Conservation (phyloP, 495 filamentous ascomycete species). For the Bacidia rubella region DNA sequence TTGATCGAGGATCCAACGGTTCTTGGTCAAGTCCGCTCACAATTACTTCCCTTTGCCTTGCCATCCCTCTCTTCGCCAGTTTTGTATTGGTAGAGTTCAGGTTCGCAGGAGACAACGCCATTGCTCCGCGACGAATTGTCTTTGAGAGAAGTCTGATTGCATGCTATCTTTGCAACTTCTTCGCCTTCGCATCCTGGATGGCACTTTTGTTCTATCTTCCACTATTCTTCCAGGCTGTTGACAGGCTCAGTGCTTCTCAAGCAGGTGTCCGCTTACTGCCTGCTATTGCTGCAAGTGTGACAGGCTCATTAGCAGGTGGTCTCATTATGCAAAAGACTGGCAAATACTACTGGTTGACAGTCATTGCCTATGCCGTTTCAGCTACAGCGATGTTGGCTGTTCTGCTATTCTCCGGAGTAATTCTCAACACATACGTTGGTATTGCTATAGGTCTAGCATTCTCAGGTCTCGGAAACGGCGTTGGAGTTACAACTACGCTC, state of each 20-base stretch:
- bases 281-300: conserved; percentile 46
- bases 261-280: conserved; percentile 59
- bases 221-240: conserved; percentile 62
- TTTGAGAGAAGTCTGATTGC: conserved; percentile 56
- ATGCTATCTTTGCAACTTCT: conserved; percentile 63
- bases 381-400: conserved; percentile 40
- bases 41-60: conserved; percentile 42
- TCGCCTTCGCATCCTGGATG: conserved; percentile 55
- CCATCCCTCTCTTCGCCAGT: conserved; percentile 45
- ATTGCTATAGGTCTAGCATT: conserved; percentile 45
- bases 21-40: conserved; percentile 50
- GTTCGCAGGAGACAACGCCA: conserved; percentile 61
- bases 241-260: conserved; percentile 48
- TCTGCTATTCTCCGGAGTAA: conserved; percentile 45
- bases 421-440: conserved; percentile 28
- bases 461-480: conserved; percentile 47
- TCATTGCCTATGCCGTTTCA: conserved; percentile 39
- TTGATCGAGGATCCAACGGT: conserved; percentile 68
- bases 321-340: conserved; percentile 63
- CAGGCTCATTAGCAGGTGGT: conserved; percentile 56
- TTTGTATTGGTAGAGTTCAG: conserved; percentile 61
- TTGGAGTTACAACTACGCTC: conserved; percentile 60
- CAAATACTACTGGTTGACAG: conserved; percentile 64
- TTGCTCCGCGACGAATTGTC: conserved; percentile 69
- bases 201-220: conserved; percentile 61